These are phyloP conservation scores for Oryza glaberrima DNA, from an alignment of 176 grass and related monocot species.

Conservation along the genomic window DNA sequence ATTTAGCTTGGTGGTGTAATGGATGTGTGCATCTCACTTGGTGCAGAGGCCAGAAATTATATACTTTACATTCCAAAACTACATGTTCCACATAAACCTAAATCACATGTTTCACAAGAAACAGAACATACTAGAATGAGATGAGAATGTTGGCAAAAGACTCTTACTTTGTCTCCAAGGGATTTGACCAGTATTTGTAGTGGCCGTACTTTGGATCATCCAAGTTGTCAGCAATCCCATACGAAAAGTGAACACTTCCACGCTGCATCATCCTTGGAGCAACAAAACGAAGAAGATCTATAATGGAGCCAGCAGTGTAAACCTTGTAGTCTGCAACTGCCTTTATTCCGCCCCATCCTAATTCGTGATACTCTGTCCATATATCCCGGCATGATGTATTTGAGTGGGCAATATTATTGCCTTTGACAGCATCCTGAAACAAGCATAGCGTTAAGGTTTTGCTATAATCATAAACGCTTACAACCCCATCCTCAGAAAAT, in stretches of 20 bases:
- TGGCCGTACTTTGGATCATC: conserved; percentile 84
- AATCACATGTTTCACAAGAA: neutral
- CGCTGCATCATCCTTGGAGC: conserved; percentile 99
- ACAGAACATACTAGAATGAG: conserved; percentile 4
- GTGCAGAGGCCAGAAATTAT: neutral
- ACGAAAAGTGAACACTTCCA: conserved; percentile 89
- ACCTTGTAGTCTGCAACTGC: conserved; percentile 89
- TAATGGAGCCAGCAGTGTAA: conserved; percentile 70
- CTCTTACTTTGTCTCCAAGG: conserved; percentile 94
- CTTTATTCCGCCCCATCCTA: conserved; percentile 92
- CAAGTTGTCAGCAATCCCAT: conserved; percentile 93
- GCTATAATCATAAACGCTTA: neutral
- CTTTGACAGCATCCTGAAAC: conserved; percentile 89
- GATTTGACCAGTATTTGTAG: conserved; percentile 99
- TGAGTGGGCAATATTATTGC: conserved; percentile 68
- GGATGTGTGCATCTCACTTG: neutral
- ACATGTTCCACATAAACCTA: neutral
- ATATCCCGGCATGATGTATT: conserved; percentile 87
- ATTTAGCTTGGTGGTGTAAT: neutral
- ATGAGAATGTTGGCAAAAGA: conserved; percentile 6
- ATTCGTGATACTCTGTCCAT: conserved; percentile 97
- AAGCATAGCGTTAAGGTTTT: neutral
- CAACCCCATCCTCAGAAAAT: conserved; percentile 25
- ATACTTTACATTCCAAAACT: neutral
- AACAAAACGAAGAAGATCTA: conserved; percentile 93